These are phyloP conservation scores for Hirsutella rhossiliensis DNA, from an alignment of 2,329 filamentous ascomycete species.

Conservation along the genomic window DNA sequence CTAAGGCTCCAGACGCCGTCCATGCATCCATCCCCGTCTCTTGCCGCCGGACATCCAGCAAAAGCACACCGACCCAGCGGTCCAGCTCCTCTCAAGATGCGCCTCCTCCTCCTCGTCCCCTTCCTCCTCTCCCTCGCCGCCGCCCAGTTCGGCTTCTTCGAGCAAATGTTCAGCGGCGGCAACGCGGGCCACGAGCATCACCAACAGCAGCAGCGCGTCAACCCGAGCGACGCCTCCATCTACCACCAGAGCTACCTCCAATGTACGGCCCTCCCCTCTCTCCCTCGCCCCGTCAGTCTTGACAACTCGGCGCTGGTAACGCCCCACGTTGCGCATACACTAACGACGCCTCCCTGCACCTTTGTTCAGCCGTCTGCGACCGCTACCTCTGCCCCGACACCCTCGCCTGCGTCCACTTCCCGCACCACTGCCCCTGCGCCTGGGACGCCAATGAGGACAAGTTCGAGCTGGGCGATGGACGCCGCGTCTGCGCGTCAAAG, in stretches of 20 bases:
- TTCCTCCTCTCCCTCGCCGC: conserved; percentile 48
- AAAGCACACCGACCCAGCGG: too few species aligned
- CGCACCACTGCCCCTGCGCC: conserved; percentile 91
- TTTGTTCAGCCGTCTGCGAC: conserved; percentile 66
- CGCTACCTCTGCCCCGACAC: conserved; percentile 94
- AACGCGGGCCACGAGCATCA: conserved; percentile 32
- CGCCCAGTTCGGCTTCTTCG: conserved; percentile 91
- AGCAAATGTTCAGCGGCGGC: conserved; percentile 80
- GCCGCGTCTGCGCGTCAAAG: conserved; percentile 61
- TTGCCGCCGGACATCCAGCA: too few species aligned
- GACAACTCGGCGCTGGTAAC: too few species aligned
- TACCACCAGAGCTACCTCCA: conserved; percentile 62
- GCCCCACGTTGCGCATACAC: background rate
- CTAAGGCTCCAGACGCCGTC: too few species aligned
- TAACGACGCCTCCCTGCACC: too few species aligned
- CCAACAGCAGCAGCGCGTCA: conserved; percentile 58
- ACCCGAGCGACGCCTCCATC: conserved; percentile 69
- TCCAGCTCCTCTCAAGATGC: conserved; percentile 14
- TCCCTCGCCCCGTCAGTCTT: background rate
- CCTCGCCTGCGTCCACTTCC: conserved; percentile 88
- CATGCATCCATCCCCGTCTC: too few species aligned
- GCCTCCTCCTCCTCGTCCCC: conserved; percentile 31
- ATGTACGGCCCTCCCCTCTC: conserved; percentile 32
- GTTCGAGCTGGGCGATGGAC: conserved; percentile 60
- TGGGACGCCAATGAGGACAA: conserved; percentile 70